Conservation (phyloP, 2,329 filamentous ascomycete species). For the Didymellaceae sp. region DNA sequence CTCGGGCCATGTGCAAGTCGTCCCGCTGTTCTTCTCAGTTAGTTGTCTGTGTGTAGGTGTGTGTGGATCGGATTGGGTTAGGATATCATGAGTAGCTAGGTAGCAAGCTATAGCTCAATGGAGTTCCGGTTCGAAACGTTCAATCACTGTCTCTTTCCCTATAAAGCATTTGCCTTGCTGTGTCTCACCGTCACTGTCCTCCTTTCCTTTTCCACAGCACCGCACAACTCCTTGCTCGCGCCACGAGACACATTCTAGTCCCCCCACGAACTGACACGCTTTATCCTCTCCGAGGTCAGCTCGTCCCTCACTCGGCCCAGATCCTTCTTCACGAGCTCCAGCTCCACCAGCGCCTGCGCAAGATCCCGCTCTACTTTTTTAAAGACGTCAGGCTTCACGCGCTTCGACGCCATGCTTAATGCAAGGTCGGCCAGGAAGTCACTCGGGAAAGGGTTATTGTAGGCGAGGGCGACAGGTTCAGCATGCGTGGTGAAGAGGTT, state of each 20-base stretch:
- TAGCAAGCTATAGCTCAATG: slow-evolving; percentile 40
- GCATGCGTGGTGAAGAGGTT: neutral
- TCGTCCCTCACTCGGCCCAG: neutral
- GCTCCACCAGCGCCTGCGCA: neutral
- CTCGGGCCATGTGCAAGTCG: slow-evolving; percentile 25
- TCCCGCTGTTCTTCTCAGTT: slow-evolving; percentile 21
- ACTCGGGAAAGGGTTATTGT: neutral
- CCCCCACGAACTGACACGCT: neutral
- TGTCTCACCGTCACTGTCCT: neutral
- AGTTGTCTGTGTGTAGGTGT: too few relatives aligned
- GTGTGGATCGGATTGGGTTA: slow-evolving; percentile 10
- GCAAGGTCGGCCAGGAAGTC: neutral
- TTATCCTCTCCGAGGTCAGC: neutral
- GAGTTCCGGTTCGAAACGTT: slow-evolving; percentile 36
- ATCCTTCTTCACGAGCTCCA: neutral
- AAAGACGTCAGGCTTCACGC: neutral
- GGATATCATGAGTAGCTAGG: slow-evolving; percentile 31
- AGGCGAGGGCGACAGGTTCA: too few relatives aligned
- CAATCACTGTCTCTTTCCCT: slow-evolving; percentile 1
- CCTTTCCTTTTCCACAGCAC: too few relatives aligned
- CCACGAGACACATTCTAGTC: too few relatives aligned
- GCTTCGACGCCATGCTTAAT: neutral
- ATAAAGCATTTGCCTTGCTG: too few relatives aligned
- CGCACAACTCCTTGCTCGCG: too few relatives aligned
- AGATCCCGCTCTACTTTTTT: neutral